Evolutionary conservation across 1,284 basidiomycete species (phyloP).

Genomic region (Ganoderma lucidum): DNA sequence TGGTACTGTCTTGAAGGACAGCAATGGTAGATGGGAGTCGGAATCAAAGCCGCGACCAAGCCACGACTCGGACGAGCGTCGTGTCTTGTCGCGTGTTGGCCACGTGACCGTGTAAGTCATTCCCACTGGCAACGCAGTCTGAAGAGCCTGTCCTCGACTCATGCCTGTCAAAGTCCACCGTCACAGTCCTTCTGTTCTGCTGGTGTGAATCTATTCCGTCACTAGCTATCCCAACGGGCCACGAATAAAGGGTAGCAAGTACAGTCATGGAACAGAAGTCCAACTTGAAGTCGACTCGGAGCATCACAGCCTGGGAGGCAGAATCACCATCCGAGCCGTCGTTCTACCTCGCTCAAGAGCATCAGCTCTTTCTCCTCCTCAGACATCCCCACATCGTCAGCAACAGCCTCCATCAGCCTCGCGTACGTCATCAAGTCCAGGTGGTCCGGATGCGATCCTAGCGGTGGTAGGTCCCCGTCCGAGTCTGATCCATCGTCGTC

Average conservation of each 20-base stretch:
- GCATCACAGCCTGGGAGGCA: too few species aligned
- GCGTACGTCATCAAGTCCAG: background rate
- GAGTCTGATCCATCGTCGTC: background rate
- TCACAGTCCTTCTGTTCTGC: too few species aligned
- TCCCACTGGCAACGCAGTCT: too few species aligned
- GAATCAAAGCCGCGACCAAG: background rate
- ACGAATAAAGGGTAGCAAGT: too few species aligned
- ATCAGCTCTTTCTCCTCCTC: background rate
- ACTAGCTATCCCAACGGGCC: too few species aligned
- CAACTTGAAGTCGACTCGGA: too few species aligned
- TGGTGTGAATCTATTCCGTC: too few species aligned
- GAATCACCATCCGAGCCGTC: background rate
- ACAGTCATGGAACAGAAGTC: too few species aligned
- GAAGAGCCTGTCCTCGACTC: too few species aligned
- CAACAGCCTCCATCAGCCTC: background rate
- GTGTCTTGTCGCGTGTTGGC: background rate
- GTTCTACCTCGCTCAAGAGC: background rate
- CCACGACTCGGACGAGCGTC: background rate
- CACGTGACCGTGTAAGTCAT: background rate
- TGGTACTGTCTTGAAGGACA: background rate
- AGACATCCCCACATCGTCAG: background rate
- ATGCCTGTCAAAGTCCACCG: too few species aligned
- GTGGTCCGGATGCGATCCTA: too few species aligned
- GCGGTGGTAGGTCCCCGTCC: background rate
- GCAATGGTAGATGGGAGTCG: background rate